Conservation (phyloP, 2,329 filamentous ascomycete genomes). For the Pseudocercospora pini-densiflorae region DNA sequence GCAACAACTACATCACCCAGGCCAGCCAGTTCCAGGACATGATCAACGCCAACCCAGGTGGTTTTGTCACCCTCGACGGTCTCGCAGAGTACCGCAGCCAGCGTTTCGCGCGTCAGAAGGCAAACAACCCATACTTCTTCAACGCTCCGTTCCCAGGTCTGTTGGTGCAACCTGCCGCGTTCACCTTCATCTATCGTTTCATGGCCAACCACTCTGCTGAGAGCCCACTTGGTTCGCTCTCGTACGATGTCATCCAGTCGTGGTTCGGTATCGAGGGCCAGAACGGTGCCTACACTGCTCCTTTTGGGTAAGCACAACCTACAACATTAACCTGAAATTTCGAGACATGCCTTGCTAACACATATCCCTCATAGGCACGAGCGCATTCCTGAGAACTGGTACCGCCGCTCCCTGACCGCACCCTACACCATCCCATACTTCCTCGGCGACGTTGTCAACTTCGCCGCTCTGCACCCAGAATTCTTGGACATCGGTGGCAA, state of each 20-base stretch:
- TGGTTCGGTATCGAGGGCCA: too few relatives aligned
- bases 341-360: too few relatives aligned
- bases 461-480: constrained; percentile 36
- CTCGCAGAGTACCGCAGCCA: too few relatives aligned
- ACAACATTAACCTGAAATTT: too few relatives aligned
- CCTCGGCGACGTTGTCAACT: constrained; percentile 26
- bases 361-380: too few relatives aligned
- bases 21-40: constrained; percentile 36
- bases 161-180: constrained; percentile 11
- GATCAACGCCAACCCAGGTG: constrained; percentile 32
- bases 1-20: constrained; percentile 35
- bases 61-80: constrained; percentile 25
- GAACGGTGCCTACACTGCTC: too few relatives aligned
- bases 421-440: constrained; percentile 42
- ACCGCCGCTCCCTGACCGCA: constrained; percentile 33
- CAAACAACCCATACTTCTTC: constrained; percentile 29
- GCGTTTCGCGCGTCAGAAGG: too few relatives aligned
- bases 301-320: too few relatives aligned
- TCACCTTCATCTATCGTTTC: constrained; percentile 33
- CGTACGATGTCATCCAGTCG: too few relatives aligned
- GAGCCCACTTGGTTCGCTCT: too few relatives aligned
- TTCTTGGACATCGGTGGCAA: constrained; percentile 44
- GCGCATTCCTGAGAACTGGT: constrained; percentile 35
- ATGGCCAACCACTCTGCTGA: constrained; percentile 22
- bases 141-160: constrained; percentile 15